Conservation (phyloP, 805 yeast species). For the Candida endomychidarum region DNA sequence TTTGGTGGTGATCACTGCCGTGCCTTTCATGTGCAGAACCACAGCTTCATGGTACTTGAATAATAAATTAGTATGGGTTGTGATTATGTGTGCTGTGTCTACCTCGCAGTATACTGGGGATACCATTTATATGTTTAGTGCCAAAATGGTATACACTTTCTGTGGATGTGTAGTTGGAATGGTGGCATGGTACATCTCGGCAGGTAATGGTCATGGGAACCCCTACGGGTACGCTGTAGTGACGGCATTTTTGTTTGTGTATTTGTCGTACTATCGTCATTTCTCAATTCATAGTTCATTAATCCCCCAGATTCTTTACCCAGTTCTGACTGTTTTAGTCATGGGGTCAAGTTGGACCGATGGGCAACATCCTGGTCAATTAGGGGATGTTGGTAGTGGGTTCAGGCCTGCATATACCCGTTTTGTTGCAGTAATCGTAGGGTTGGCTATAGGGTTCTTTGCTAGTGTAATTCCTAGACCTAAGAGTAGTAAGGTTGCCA, state of each 20-base stretch:
- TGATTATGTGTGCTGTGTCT: conserved; percentile 30
- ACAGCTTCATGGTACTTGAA: conserved; percentile 30
- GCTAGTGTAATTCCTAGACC: conserved; percentile 33
- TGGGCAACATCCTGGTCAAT: conserved; percentile 14
- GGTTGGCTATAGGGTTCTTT: conserved; percentile 30
- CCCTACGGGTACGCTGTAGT: conserved; percentile 33
- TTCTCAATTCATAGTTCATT: conserved; percentile 28
- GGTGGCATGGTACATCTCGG: conserved; percentile 35
- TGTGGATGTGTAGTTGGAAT: conserved; percentile 30
- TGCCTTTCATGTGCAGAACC: conserved; percentile 26
- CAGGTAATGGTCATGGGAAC: conserved; percentile 33
- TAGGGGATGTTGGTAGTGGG: conserved; percentile 29
- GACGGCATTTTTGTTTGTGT: conserved; percentile 24
- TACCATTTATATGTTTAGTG: conserved; percentile 25
- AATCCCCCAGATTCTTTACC: conserved; percentile 27
- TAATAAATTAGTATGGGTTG: conserved; percentile 30
- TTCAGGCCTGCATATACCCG: conserved; percentile 27
- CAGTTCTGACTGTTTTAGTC: conserved; percentile 29
- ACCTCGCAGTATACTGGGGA: conserved; percentile 32
- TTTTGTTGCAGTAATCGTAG: conserved; percentile 28
- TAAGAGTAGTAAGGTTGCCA: conserved; percentile 25
- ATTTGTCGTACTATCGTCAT: conserved; percentile 27
- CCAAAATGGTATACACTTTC: conserved; percentile 26
- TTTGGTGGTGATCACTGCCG: conserved; percentile 22
- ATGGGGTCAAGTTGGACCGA: conserved; percentile 36